phyloP scores from a whole-genome alignment of 129 eudicot genomes.

The Solidago caesia region DNA sequence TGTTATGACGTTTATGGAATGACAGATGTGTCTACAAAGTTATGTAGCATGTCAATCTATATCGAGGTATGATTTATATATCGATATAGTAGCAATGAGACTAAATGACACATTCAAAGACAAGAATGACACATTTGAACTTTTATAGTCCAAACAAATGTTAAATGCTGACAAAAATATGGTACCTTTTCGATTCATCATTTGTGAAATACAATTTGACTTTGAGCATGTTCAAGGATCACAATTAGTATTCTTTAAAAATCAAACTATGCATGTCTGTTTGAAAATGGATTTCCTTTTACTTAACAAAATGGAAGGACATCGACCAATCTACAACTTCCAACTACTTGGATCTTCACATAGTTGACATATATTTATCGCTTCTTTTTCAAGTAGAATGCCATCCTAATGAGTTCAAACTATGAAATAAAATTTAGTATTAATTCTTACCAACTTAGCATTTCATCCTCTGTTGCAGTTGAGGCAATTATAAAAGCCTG shows the following conservation, averaged over 20 bases:
- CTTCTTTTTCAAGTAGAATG: not conserved
- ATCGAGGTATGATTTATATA: not conserved
- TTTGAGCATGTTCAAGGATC: too few relatives aligned
- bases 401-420: not conserved
- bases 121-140: too few relatives aligned
- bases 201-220: too few relatives aligned
- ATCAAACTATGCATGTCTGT: too few relatives aligned
- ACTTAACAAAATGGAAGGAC: too few relatives aligned
- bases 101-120: too few relatives aligned
- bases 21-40: not conserved
- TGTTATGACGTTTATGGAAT: not conserved
- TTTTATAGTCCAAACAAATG: too few relatives aligned
- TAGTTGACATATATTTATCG: not conserved
- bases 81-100: too few relatives aligned
- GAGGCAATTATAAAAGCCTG: conserved; percentile 64
- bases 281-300: too few relatives aligned
- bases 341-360: conserved; percentile 1
- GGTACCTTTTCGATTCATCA: too few relatives aligned
- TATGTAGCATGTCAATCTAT: not conserved
- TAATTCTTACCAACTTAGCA: conserved; percentile 41
- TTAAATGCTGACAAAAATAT: too few relatives aligned
- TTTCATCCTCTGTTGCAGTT: conserved; percentile 52
- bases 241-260: too few relatives aligned
- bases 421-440: not conserved
- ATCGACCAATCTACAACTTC: not conserved